Conservation (phyloP, 2,329 filamentous ascomycete genomes). For the Geosmithia flava region DNA sequence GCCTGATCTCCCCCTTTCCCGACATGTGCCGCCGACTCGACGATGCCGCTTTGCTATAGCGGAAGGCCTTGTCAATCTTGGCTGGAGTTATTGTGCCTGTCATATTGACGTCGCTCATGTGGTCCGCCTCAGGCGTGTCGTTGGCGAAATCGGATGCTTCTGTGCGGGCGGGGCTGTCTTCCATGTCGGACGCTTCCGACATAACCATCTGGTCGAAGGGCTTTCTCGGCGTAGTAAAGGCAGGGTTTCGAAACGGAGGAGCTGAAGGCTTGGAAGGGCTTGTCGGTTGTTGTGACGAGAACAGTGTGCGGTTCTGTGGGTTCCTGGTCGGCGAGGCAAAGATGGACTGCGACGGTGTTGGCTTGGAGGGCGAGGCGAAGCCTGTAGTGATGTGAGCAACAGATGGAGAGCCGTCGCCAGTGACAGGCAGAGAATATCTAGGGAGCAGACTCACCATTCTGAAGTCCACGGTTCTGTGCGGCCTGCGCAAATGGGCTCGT, state of each 20-base stretch:
- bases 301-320: conserved; percentile 19
- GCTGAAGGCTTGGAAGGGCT: conserved; percentile 23
- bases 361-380: conserved; percentile 26
- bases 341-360: conserved; percentile 4
- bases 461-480: conserved; percentile 21
- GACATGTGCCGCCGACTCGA: conserved; percentile 29
- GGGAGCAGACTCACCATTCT: conserved; percentile 24
- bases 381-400: conserved; percentile 8
- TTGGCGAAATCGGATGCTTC: conserved; percentile 41
- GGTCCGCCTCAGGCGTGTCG: conserved; percentile 39
- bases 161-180: conserved; percentile 47
- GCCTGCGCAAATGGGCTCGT: conserved; percentile 50
- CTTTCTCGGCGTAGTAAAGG: conserved; percentile 51
- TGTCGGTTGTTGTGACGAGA: conserved; percentile 27
- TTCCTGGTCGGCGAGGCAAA: conserved; percentile 27
- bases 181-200: conserved; percentile 44
- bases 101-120: conserved; percentile 28
- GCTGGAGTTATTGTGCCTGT: conserved; percentile 30
- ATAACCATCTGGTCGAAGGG: conserved; percentile 38
- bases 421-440: neutral
- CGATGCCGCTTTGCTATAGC: conserved; percentile 25
- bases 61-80: conserved; percentile 31
- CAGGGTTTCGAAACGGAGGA: conserved; percentile 47
- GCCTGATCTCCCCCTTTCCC: conserved; percentile 53
- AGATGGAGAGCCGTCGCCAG: conserved; percentile 8